Base-by-base conservation (phyloP, 2,329 filamentous ascomycete genomes). In the Colletotrichum sp. region DNA sequence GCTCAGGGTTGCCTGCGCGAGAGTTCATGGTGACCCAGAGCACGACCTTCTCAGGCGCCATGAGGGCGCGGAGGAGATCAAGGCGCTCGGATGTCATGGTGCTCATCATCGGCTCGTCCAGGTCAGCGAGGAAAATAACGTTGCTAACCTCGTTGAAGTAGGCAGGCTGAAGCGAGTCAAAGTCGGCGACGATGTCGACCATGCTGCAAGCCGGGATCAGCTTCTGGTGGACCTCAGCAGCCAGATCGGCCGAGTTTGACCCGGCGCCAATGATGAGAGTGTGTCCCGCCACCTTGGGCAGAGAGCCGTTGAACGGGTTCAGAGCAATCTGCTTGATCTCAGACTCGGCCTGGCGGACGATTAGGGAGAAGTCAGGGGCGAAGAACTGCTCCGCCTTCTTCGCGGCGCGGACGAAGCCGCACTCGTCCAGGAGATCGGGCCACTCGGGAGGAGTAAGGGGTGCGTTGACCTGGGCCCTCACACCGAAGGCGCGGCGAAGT, bases 321-420 rank as follows among this genome's bases (percentile, higher is more conserved):
- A 61, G 79, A 39, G 28, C 39, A 8, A 76, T 27, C 9, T 72
- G 60, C 71, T 83, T 82, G 8, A 80, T 70, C 16, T 67, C 65
- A 2, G 77, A 80, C 19, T 80, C 78, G 19, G 83, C 79, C 67
- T 87, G 86, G 12, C 86, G 82, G 9, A 88, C 80, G 25, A 81
- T 82, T n/a, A 88, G 71, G 2, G 82, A 81, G 59, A 82, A 84
- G 1, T 85, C 85, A 0, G 80, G 77, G 5, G 79, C 74, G 34
- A 80, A 82, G 16, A 77, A 79, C 63, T 87, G 84, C 48, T 84
- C 79, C 0, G 83, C 81, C 55, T 84, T 81, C 19, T 78, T 79
- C 1, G 81, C 80, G 0, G 81, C 71, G n/a, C 77, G 73, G 5
- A 77, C 68, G 36, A 87, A 88, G 1, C 83, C 85, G 28, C 78